Conservation (phyloP, 495 filamentous ascomycete species). For the Annulohypoxylon nitens region DNA sequence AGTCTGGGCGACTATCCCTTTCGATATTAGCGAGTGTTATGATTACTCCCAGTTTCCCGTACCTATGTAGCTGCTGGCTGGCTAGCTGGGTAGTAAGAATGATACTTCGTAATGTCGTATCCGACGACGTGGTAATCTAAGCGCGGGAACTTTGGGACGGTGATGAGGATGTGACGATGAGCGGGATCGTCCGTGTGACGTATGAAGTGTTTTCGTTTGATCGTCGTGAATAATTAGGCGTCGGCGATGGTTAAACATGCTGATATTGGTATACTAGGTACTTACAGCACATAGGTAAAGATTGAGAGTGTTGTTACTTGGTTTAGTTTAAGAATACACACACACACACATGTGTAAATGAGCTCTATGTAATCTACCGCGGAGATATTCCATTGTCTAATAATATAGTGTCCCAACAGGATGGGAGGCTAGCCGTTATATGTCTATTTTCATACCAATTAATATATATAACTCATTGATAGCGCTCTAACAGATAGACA, state of each 20-base stretch:
- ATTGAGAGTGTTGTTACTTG: too few relatives aligned
- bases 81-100: not conserved
- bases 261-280: too few relatives aligned
- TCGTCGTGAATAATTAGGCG: not conserved
- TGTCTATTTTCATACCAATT: not conserved
- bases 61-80: too few relatives aligned
- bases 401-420: not conserved
- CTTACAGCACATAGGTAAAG: too few relatives aligned
- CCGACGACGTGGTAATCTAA: slow-evolving; percentile 6
- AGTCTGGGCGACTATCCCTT: slow-evolving; percentile 6
- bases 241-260: too few relatives aligned
- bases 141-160: not conserved
- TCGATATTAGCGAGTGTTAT: slow-evolving; percentile 7
- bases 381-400: not conserved
- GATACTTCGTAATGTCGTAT: slow-evolving; percentile 10
- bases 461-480: not conserved
- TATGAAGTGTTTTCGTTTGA: not conserved
- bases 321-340: too few relatives aligned
- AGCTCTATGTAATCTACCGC: not conserved
- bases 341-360: not conserved
- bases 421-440: not conserved
- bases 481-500: not conserved
- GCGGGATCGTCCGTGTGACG: not conserved
- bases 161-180: not conserved
- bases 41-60: not conserved